Base-by-base conservation (phyloP, 2,329 filamentous ascomycete species). In the Neofusicoccum laricinum region DNA sequence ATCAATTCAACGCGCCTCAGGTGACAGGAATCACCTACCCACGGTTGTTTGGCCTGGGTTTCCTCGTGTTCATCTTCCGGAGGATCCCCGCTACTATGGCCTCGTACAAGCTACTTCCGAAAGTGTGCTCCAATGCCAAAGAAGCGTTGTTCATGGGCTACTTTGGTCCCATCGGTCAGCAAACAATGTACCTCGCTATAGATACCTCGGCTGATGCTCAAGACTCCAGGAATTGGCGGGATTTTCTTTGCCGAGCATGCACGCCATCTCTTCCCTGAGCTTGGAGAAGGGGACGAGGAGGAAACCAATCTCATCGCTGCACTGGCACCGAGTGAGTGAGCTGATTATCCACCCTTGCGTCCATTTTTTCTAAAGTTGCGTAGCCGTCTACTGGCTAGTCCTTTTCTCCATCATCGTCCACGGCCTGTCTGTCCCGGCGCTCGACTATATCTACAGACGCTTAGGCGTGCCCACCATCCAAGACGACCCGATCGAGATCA, bases 71-170 rank as follows among this genome's bases (percentile, higher is more conserved):
- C 6, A 38, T 82, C 7, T 82, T 88, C 67, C 81, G 85, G 12
- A 83, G 85, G 1, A 85, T 88, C 32, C 85, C 85, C 0, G 80
- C 84, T 1, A 80, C 87, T 10, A 71, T 87, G 53, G 58, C 82
- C 10, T 76, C 79, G 1, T 87, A 87, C 71, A 84, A 82, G 67
- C 74, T 85, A 6, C 85, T 87, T 82, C 84, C 84, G 0, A 74
- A 75, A 2, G 78, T 82, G 0, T 79, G 82, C 64, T 79, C 79
- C n/a, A 75, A 80, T 68, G 86, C 81, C 78, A 84, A 82, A 67
- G 85, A 88, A 65, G 85, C 85, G 0, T 69, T 88, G 0, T 87
- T 88, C 65, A 84, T 87, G 83, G 85, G 85, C 0, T 86, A 87
- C 66, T 81, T 81, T 66, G 79, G 78, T 1, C 79, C 78, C 11